Evolutionary conservation across 208 protist species (phyloP).

Genomic region (Leishmania tropica): DNA sequence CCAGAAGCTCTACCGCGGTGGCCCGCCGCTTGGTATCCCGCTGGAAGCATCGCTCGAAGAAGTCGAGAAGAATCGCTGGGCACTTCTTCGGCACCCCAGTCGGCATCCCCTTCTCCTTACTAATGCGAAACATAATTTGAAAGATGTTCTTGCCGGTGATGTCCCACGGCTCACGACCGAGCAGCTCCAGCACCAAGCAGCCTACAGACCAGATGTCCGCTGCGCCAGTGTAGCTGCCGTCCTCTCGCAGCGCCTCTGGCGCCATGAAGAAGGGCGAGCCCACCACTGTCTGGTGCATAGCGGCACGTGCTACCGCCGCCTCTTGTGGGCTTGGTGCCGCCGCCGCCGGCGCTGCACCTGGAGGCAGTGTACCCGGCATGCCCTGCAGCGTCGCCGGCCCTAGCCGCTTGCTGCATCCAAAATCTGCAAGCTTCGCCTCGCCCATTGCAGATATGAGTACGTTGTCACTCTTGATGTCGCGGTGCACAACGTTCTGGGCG

Average conservation of each 20-base stretch:
- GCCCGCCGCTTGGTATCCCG: constrained; percentile 55
- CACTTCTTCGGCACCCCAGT: constrained; percentile 74
- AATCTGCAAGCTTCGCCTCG: constrained; percentile 95
- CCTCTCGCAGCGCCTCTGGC: constrained; percentile 81
- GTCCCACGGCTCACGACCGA: constrained; percentile 79
- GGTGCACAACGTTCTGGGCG: constrained; percentile 72
- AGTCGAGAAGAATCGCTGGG: constrained; percentile 51
- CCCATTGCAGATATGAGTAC: constrained; percentile 88
- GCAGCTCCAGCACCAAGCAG: constrained; percentile 86
- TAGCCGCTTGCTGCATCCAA: constrained; percentile 93
- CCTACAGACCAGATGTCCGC: constrained; percentile 91
- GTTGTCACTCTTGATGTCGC: constrained; percentile 94
- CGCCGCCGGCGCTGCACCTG: background rate
- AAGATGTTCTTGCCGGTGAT: constrained; percentile 66
- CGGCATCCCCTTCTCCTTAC: constrained; percentile 66
- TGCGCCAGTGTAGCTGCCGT: constrained; percentile 61
- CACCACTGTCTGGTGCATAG: constrained; percentile 79
- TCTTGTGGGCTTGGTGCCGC: background rate
- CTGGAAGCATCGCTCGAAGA: constrained; percentile 79
- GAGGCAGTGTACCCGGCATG: constrained; percentile 1
- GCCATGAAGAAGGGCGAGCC: constrained; percentile 91
- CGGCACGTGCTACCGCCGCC: constrained; percentile 19
- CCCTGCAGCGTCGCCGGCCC: constrained; percentile 36
- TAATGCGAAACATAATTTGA: constrained; percentile 83
- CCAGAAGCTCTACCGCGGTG: constrained; percentile 69